Evolutionary conservation across 805 yeast species (phyloP).

Genomic region (Candida suzukii): DNA sequence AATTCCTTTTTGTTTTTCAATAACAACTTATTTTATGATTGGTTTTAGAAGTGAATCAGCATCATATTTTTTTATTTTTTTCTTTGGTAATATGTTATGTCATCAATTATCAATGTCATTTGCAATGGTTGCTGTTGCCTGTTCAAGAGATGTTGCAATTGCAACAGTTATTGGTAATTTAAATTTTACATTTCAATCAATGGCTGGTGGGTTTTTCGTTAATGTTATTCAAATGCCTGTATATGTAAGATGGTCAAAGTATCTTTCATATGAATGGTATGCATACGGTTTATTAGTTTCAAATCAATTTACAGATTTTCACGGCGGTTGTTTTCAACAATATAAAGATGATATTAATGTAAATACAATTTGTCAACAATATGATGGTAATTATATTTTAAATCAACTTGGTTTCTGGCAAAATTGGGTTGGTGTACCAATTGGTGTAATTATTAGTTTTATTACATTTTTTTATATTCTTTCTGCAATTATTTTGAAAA

Average conservation of each 20-base stretch:
- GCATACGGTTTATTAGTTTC: conserved; percentile 63
- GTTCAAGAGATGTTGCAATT: conserved; percentile 52
- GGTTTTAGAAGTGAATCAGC: conserved; percentile 48
- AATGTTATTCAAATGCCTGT: conserved; percentile 73
- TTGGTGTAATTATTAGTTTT: conserved; percentile 54
- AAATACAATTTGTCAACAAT: conserved; percentile 36
- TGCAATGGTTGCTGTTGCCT: conserved; percentile 46
- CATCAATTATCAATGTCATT: conserved; percentile 50
- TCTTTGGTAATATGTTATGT: conserved; percentile 48
- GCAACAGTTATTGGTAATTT: conserved; percentile 58
- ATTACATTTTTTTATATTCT: conserved; percentile 43
- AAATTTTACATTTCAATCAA: conserved; percentile 62
- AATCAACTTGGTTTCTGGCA: conserved; percentile 51
- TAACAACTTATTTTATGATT: conserved; percentile 69
- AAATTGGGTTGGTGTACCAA: conserved; percentile 62
- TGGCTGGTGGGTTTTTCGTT: conserved; percentile 77
- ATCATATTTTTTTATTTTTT: conserved; percentile 53
- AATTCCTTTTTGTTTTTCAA: conserved; percentile 50
- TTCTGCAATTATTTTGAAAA: conserved; percentile 40
- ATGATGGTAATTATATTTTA: conserved; percentile 49
- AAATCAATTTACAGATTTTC: conserved; percentile 56
- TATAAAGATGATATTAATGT: conserved; percentile 20
- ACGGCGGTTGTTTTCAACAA: conserved; percentile 47
- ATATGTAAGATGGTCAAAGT: conserved; percentile 80
- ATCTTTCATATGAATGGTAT: conserved; percentile 71